phyloP scores from a whole-genome alignment of 306 rosid species.

The Mucuna pruriens region DNA sequence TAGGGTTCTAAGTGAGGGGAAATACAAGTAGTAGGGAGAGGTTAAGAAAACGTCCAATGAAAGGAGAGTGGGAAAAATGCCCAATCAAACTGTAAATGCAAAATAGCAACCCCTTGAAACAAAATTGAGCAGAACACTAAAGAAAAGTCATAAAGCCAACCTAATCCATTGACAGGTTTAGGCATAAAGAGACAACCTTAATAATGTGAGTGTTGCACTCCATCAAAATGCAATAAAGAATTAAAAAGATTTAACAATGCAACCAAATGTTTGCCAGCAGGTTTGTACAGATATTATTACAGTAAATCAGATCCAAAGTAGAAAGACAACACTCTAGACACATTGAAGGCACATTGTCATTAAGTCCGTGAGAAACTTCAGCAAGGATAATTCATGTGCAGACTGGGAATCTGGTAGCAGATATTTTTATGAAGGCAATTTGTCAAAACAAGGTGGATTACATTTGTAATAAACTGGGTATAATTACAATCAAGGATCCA shows the following conservation, averaged over 20 bases:
- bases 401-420: background rate
- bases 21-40: constrained; percentile 4
- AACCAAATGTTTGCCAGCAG: constrained; percentile 1
- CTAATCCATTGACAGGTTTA: constrained; percentile 6
- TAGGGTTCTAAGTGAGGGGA: constrained; percentile 22
- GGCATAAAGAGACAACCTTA: background rate
- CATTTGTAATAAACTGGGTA: background rate
- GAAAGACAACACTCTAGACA: constrained; percentile 3
- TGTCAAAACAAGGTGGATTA: background rate
- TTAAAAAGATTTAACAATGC: constrained; percentile 2
- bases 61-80: background rate
- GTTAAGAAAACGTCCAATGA: background rate
- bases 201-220: background rate
- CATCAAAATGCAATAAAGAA: constrained; percentile 6
- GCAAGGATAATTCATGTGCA: background rate
- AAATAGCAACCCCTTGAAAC: constrained; percentile 14
- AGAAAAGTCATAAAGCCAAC: constrained; percentile 8
- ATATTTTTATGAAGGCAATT: background rate
- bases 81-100: constrained; percentile 8
- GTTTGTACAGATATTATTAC: background rate
- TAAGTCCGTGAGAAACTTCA: background rate
- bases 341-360: background rate
- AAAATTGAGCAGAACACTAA: constrained; percentile 2
- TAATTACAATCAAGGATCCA: background rate
- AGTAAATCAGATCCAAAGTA: background rate